Conservation (phyloP, 169 alveolate species). For the Cryptosporidium sp. region DNA sequence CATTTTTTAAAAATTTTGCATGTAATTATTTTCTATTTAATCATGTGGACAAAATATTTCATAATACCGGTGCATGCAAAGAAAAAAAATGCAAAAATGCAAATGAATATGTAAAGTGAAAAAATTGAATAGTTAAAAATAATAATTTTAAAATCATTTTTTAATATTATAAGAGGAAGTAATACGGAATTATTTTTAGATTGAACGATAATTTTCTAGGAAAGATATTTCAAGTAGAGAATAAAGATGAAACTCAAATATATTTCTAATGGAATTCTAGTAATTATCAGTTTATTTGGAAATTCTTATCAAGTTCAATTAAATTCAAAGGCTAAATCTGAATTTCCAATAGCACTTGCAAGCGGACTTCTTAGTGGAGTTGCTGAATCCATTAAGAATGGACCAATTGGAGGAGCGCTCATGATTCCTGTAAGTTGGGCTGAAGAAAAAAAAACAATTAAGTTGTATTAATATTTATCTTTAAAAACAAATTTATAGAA, state of each 20-base stretch:
- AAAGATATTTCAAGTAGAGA: neutral
- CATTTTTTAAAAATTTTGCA: neutral
- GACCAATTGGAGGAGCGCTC: constrained; percentile 57
- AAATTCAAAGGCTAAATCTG: constrained; percentile 2
- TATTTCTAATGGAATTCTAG: constrained; percentile 16
- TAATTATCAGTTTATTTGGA: constrained; percentile 33
- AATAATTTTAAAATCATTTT: neutral
- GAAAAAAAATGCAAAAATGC: constrained; percentile 22
- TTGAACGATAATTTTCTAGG: constrained; percentile 22
- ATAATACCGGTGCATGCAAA: constrained; percentile 43
- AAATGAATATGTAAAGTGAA: neutral
- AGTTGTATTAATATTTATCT: neutral
- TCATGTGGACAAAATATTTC: constrained; percentile 15
- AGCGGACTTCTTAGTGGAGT: constrained; percentile 19
- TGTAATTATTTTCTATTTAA: neutral
- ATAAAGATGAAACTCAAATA: constrained; percentile 17
- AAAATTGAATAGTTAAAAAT: neutral
- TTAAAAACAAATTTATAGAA: constrained; percentile 31
- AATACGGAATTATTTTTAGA: neutral
- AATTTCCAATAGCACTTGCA: neutral
- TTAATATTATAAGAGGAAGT: neutral
- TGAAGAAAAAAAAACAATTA: neutral
- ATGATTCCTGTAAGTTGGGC: constrained; percentile 66
- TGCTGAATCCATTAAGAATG: constrained; percentile 53
- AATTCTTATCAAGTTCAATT: constrained; percentile 37